Evolutionary conservation across 805 yeast species (phyloP).

Genomic region (Scheffersomyces amazonensis): DNA sequence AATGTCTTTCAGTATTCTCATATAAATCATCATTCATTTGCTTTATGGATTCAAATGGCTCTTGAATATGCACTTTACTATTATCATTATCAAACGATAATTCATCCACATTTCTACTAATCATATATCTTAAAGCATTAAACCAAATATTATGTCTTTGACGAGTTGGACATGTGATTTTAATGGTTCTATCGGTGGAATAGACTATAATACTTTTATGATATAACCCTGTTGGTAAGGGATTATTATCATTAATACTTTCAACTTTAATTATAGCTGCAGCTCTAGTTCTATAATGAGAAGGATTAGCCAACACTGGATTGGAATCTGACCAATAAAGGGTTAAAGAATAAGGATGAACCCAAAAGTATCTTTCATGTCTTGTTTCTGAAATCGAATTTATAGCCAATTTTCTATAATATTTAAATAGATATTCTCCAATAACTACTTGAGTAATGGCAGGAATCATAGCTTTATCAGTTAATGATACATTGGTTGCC

Average conservation of each 20-base stretch:
- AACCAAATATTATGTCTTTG: constrained; percentile 91
- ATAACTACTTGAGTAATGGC: constrained; percentile 90
- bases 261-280: constrained; percentile 78
- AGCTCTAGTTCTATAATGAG: constrained; percentile 67
- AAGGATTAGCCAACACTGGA: constrained; percentile 71
- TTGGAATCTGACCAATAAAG: constrained; percentile 84
- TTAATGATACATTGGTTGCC: constrained; percentile 62
- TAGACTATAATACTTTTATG: constrained; percentile 79
- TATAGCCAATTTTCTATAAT: constrained; percentile 71
- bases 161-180: constrained; percentile 83
- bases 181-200: constrained; percentile 63
- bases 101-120: constrained; percentile 64
- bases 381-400: constrained; percentile 74
- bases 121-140: constrained; percentile 73
- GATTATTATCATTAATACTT: constrained; percentile 79
- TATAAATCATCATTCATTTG: constrained; percentile 13
- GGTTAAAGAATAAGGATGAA: constrained; percentile 90
- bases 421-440: constrained; percentile 87
- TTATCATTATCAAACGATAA: constrained; percentile 45
- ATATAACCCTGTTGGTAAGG: constrained; percentile 84
- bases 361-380: constrained; percentile 94
- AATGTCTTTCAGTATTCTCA: constrained; percentile 20
- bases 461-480: constrained; percentile 72
- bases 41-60: constrained; percentile 10
- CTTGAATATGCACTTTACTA: constrained; percentile 11